Conservation (phyloP, 495 filamentous ascomycete species). For the Apiosordaria backusii region DNA sequence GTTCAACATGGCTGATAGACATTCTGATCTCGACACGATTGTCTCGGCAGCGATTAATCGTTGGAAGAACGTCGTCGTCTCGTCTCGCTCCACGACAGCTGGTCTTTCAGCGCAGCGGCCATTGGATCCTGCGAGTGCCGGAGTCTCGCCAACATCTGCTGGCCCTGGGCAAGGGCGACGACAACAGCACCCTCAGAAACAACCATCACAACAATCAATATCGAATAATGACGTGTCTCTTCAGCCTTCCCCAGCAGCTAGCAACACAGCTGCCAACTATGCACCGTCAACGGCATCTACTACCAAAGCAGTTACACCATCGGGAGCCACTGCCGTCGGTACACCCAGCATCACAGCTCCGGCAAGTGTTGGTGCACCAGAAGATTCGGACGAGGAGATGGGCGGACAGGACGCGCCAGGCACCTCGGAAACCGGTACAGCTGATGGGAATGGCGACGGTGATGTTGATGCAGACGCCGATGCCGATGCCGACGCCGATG, state of each 20-base stretch:
- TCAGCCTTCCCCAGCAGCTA: not conserved
- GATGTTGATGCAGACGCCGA: conserved; percentile 15
- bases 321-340: conserved; percentile 1
- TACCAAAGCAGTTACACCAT: not conserved
- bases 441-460: not conserved
- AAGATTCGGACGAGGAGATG: conserved; percentile 11
- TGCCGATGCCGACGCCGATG: conserved; percentile 29
- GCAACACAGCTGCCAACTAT: not conserved
- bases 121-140: not conserved
- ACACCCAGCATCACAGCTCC: not conserved
- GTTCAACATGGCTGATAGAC: conserved; percentile 39
- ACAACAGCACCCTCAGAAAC: not conserved
- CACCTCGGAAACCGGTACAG: not conserved
- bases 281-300: not conserved
- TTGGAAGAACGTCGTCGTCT: conserved; percentile 51
- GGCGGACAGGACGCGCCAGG: not conserved
- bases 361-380: conserved; percentile 21
- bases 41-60: conserved; percentile 47
- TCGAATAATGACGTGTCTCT: not conserved
- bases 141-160: not conserved
- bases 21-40: conserved; percentile 43
- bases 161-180: not conserved
- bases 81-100: conserved; percentile 29
- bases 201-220: not conserved
- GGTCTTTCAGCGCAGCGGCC: not conserved